phyloP scores from a whole-genome alignment of 192 early-diverging fungal species.

The Neocallimastix lanati region DNA sequence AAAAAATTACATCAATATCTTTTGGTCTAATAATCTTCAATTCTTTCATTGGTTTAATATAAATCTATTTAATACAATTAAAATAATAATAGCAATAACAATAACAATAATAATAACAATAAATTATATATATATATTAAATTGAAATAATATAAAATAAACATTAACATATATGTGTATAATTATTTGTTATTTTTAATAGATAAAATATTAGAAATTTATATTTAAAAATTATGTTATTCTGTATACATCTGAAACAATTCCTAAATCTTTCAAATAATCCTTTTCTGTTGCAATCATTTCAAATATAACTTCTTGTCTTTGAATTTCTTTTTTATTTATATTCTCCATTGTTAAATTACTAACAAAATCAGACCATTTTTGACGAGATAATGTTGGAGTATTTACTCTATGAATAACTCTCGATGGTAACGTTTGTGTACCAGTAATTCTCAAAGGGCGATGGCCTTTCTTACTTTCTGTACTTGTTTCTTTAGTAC shows the following conservation, averaged over 20 bases:
- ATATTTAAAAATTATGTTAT: too few relatives aligned
- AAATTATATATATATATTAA: too few relatives aligned
- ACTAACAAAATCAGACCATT: neutral
- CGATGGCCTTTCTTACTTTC: neutral
- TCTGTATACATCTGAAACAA: slow-evolving; percentile 52
- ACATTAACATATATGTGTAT: too few relatives aligned
- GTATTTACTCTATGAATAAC: neutral
- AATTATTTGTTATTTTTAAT: too few relatives aligned
- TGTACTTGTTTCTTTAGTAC: neutral
- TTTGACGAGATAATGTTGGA: neutral
- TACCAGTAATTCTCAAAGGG: neutral
- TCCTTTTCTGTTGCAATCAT: slow-evolving; percentile 78
- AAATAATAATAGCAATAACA: neutral
- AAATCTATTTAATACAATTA: slow-evolving; percentile 12
- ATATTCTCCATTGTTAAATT: neutral
- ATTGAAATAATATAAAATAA: too few relatives aligned
- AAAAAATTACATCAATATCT: slow-evolving; percentile 28
- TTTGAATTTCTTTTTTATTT: slow-evolving; percentile 50
- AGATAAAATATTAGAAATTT: too few relatives aligned
- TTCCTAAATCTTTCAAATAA: slow-evolving; percentile 71
- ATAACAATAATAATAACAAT: slow-evolving; percentile 12
- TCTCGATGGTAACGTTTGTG: neutral
- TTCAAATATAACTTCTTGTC: slow-evolving; percentile 93
- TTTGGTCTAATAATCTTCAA: slow-evolving; percentile 20
- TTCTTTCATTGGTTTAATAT: slow-evolving; percentile 15